Base-by-base conservation (phyloP, 495 filamentous ascomycete genomes). In the Penicillium pulvis region DNA sequence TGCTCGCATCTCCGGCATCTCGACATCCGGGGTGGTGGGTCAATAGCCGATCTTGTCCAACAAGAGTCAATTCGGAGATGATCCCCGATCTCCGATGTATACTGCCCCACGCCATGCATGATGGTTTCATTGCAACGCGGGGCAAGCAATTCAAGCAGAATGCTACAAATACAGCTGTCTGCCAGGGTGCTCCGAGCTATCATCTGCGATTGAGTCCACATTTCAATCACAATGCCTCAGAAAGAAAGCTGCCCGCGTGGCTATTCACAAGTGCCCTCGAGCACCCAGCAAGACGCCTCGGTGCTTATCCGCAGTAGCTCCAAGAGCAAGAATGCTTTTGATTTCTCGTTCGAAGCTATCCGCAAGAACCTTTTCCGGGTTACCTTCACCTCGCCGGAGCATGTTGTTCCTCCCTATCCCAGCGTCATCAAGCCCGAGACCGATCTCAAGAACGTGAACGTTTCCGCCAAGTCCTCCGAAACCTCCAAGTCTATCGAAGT, bases 351-450 rank as follows among this genome's bases (percentile, higher is more conserved):
- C 64, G 80, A 87, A 63, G 76, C 79, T 6, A 28, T 88, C 36
- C 79, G 81, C 23, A 74, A 80, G 16, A 84, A 85, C 47, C 70
- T 89, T 4, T 89, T 88, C 68, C 78, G 86, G 19, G 87, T 85
- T 35, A 85, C 82, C 9, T 89, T 89, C 69, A 78, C 83, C 26
- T 85, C 85, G 8, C 55, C 70, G 35, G 66, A 76, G 14, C 84
- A 87, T 62, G 80, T 79, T 20, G 63, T 87, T 19, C 82, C 86
- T 39, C 85, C 84, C 6, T 81, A 81, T 70, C 85, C 85, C 20
- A 86, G 82, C 55, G 77, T 84, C 17, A 70, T 61, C 24, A 77
- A 75, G 39, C 85, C 81, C 10, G 62, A 72, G 24, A 68, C 69
- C 33, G 61, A 73, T 49, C 60, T 77, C 11, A 49, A 66, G 11